Conservation (phyloP, 306 rosid species). For the Castanea crenata region DNA sequence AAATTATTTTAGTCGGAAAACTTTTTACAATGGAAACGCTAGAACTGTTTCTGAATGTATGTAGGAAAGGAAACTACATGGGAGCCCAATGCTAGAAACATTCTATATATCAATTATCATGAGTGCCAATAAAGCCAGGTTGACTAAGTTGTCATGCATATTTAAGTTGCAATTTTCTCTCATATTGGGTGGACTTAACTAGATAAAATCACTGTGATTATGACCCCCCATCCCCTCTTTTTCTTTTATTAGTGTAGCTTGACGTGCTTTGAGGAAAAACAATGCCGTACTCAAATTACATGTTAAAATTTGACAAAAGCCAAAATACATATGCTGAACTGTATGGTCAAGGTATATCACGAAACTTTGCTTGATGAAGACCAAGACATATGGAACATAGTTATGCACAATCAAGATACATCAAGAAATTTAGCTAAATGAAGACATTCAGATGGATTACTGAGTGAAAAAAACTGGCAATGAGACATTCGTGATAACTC, state of each 20-base stretch:
- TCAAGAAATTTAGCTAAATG: neutral
- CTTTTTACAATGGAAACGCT: neutral
- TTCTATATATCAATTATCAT: neutral
- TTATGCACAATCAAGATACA: neutral
- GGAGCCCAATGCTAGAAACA: neutral
- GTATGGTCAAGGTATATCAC: neutral
- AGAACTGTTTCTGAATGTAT: neutral
- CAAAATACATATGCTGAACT: neutral
- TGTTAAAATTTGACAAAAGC: neutral
- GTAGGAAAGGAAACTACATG: neutral
- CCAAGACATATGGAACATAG: neutral
- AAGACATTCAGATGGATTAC: neutral
- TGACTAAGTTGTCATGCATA: neutral
- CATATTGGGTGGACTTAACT: neutral
- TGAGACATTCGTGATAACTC: neutral
- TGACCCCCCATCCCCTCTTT: neutral
- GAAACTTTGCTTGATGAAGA: neutral
- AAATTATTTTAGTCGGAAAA: neutral
- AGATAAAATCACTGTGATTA: neutral
- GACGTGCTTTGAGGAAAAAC: neutral
- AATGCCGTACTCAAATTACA: neutral
- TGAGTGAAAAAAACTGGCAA: neutral
- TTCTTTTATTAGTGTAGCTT: neutral
- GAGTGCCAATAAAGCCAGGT: neutral
- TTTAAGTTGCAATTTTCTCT: neutral